Base-by-base conservation (phyloP, 352 stramenopile genomes). In the Aphanomyces invadans region DNA sequence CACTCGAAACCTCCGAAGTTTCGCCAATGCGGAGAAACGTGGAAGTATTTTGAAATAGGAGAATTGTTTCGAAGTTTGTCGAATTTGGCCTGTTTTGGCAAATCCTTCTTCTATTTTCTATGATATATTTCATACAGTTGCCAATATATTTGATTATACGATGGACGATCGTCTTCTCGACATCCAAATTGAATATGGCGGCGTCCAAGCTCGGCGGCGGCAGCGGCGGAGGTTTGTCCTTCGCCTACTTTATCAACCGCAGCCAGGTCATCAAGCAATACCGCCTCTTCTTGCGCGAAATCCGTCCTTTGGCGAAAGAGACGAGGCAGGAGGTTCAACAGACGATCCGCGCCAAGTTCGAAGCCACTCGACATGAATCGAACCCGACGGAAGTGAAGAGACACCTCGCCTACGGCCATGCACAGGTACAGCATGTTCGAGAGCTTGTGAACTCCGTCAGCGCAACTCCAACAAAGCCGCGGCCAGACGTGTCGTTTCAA, bases 211-310 rank as follows among this genome's bases (percentile, higher is more conserved):
- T 15, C 36, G 7, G 36, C 36, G 36, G 7, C 7, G 36, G 36
- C 36, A 15, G 36, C 15, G 36, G 36, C 36, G 36, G 7, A 42
- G 36, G 7, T 7, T 15, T 42, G 9, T 67, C 60, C n/a, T 36
- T 67, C 21, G 60, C 39, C 4, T 67, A 67, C 60, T 67, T 67
- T 25, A 25, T 67, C 23, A 67, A 67, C 25, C 60, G 60, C 4
- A 67, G 60, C 49, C 42, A 67, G 36, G 60, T 67, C n/a, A 39
- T 67, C 7, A 67, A 67, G 60, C 60, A 67, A 46, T 67, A 67
- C 33, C 60, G 60, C 17, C 45, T 60, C 45, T 67, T 57, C 49
- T 26, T 67, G n/a, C 60, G 60, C 17, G 60, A 67, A 28, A 67
- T 67, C 38, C 39, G 39, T 10, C 45, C 49, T 4, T n/a, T 67